phyloP scores from a whole-genome alignment of 345 rosid genomes.

The Firmiana major region DNA sequence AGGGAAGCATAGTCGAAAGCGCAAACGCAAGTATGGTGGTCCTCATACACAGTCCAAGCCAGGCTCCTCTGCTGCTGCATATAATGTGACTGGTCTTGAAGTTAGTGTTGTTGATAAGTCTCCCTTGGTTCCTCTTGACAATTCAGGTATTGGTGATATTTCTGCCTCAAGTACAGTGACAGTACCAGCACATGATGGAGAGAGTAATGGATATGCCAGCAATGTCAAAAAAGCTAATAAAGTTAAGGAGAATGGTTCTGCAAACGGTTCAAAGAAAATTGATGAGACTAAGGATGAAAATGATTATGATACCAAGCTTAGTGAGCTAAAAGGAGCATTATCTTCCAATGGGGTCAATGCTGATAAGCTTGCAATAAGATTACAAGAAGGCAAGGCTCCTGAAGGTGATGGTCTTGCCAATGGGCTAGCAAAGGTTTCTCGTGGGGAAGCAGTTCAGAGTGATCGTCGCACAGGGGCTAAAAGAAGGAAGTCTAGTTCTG shows the following conservation, averaged over 20 bases:
- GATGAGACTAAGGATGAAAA: conserved; percentile 40
- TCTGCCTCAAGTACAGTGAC: conserved; percentile 27
- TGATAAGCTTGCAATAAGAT: conserved; percentile 42
- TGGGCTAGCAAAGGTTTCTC: conserved; percentile 47
- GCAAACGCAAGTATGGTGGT: conserved; percentile 68
- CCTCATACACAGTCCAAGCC: conserved; percentile 51
- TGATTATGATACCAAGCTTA: conserved; percentile 86
- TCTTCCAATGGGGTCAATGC: conserved; percentile 37
- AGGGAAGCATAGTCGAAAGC: conserved; percentile 75
- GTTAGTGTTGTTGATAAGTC: conserved; percentile 26
- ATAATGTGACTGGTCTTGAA: conserved; percentile 23
- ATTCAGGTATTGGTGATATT: conserved; percentile 32
- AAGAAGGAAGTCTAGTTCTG: conserved; percentile 90
- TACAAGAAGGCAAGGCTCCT: conserved; percentile 41
- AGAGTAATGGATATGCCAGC: conserved; percentile 30
- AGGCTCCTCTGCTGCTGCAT: conserved; percentile 28
- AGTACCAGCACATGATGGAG: conserved; percentile 32
- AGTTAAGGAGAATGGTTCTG: conserved; percentile 41
- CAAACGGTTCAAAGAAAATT: conserved; percentile 30
- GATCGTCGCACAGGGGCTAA: conserved; percentile 70
- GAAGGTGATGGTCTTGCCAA: conserved; percentile 42
- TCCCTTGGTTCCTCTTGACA: conserved; percentile 37
- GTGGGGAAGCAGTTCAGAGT: conserved; percentile 41
- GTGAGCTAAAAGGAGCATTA: conserved; percentile 63
- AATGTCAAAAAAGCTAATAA: conserved; percentile 29